phyloP scores from a whole-genome alignment of 768 basidiomycete genomes.

The Jaapia argillacea region DNA sequence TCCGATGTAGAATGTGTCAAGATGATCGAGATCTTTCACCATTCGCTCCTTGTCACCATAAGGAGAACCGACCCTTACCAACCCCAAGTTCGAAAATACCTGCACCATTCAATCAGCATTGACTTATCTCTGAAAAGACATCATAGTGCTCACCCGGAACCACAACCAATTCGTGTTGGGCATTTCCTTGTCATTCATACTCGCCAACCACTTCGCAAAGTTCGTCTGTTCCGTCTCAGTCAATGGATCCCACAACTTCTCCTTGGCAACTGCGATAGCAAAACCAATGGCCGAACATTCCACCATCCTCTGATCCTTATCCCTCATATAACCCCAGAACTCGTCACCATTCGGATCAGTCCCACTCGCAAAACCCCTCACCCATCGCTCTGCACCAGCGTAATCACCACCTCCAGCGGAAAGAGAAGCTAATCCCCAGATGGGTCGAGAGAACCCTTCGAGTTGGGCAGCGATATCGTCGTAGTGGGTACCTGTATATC shows the following conservation, averaged over 20 bases:
- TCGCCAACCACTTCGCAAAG: slow-evolving; percentile 58
- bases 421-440: slow-evolving; percentile 65
- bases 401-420: slow-evolving; percentile 56
- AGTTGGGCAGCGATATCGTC: slow-evolving; percentile 65
- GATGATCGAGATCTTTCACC: slow-evolving; percentile 65
- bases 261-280: slow-evolving; percentile 52
- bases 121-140: background rate
- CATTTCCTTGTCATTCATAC: slow-evolving; percentile 78
- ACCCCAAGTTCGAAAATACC: slow-evolving; percentile 70
- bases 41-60: slow-evolving; percentile 49
- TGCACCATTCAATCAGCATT: slow-evolving; percentile 13
- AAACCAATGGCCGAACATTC: slow-evolving; percentile 74
- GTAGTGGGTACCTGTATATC: slow-evolving; percentile 62
- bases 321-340: slow-evolving; percentile 69
- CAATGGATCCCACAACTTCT: slow-evolving; percentile 57
- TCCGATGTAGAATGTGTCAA: slow-evolving; percentile 72
- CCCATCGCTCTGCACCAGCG: slow-evolving; percentile 49
- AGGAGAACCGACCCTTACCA: slow-evolving; percentile 49
- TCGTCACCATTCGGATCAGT: slow-evolving; percentile 58
- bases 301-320: slow-evolving; percentile 76
- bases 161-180: slow-evolving; percentile 80
- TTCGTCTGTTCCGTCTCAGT: slow-evolving; percentile 40
- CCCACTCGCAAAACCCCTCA: slow-evolving; percentile 54
- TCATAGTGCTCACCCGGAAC: slow-evolving; percentile 45
- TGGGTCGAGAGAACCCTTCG: slow-evolving; percentile 67